Percentiles rank a stretch among this genome's conserved stretches.
Conservation (phyloP, 257 asterid species). For the Solanum chilense region DNA sequence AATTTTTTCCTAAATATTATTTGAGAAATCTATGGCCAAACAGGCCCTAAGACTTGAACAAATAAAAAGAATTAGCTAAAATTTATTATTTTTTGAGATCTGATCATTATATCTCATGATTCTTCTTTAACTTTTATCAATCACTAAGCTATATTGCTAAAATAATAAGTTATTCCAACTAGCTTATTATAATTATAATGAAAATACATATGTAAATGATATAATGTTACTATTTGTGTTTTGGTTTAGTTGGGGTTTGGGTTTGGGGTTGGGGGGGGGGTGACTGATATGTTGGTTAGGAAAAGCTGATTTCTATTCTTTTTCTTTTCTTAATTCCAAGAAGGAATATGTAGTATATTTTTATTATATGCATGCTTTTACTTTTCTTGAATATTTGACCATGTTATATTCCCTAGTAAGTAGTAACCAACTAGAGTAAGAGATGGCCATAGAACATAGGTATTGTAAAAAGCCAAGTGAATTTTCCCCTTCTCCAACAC, state of each 20-base stretch:
- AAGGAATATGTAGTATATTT: background rate
- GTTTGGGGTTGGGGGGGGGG: too few species aligned
- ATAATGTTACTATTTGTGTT: background rate
- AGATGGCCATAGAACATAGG: background rate
- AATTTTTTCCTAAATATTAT: too few species aligned
- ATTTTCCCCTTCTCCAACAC: background rate
- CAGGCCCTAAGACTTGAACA: background rate
- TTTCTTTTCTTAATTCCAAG: background rate
- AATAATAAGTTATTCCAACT: background rate
- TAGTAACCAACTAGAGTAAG: background rate
- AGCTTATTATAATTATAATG: background rate
- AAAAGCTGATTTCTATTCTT: background rate
- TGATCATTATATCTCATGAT: background rate
- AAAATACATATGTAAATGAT: background rate
- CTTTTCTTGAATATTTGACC: background rate
- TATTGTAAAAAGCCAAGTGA: background rate
- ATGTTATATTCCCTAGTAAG: background rate
- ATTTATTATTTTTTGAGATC: background rate
- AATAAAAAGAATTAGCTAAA: too few species aligned
- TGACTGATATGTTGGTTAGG: background rate
- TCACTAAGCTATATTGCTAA: rapidly evolving
- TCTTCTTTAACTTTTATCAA: background rate
- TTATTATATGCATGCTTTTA: background rate
- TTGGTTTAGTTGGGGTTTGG: background rate
- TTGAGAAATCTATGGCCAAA: too few species aligned